Conservation (phyloP, 164 flowering plant genomes). For the Kalanchoe fedtschenkoi region DNA sequence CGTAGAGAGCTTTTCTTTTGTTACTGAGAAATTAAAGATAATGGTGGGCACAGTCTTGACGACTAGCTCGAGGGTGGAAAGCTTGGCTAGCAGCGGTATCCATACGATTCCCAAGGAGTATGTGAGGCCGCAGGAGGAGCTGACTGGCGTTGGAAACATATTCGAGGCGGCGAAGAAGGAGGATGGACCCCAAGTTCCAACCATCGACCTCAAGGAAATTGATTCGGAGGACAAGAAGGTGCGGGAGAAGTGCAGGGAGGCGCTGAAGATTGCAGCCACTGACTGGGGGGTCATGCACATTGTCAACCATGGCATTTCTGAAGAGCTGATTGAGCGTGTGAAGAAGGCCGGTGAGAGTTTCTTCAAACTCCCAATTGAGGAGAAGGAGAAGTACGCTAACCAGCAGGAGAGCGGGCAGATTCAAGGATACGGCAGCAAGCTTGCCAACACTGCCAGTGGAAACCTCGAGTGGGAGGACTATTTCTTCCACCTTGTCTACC, state of each 20-base stretch:
- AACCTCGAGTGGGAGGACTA: conserved; percentile 96
- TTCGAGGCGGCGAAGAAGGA: conserved; percentile 59
- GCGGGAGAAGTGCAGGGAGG: conserved; percentile 33
- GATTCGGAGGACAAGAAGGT: conserved; percentile 33
- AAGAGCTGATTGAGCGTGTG: conserved; percentile 42
- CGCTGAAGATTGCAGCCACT: conserved; percentile 48
- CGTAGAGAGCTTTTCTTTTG: no score
- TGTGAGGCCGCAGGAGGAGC: conserved; percentile 59
- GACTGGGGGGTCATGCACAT: conserved; percentile 89
- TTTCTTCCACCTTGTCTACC: conserved; percentile 66
- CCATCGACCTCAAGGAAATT: conserved; percentile 44
- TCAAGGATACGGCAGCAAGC: conserved; percentile 91
- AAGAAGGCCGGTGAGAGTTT: conserved; percentile 55
- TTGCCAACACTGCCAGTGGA: conserved; percentile 68
- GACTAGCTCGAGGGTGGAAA: conserved; percentile 52
- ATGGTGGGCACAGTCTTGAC: conserved; percentile 20
- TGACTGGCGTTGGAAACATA: conserved; percentile 43
- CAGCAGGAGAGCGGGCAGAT: conserved; percentile 63
- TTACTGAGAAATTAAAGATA: neutral
- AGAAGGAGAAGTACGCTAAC: conserved; percentile 82
- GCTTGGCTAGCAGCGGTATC: conserved; percentile 57
- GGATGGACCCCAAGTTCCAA: conserved; percentile 68
- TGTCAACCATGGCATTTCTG: conserved; percentile 73
- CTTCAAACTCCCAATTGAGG: conserved; percentile 66
- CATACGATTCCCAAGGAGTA: conserved; percentile 64